A percentile compares a stretch with the other conserved stretches of the same genome.
Evolutionary conservation across 169 alveolate genomes (phyloP).

Genomic region (Haemoproteus tartakovskyi): DNA sequence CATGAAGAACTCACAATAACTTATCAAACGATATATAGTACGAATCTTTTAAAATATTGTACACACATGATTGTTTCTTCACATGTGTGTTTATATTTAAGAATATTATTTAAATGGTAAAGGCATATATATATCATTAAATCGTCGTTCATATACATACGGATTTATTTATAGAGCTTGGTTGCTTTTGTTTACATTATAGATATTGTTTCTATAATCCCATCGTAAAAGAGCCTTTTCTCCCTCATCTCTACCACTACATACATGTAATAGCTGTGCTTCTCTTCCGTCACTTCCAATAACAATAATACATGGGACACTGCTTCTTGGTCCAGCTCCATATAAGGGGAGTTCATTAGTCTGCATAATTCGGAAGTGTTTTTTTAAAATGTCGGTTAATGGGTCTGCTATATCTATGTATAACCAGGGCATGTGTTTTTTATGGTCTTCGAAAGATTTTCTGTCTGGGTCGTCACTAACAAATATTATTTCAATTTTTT

Average conservation of each 20-base stretch:
- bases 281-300: slow-evolving; percentile 75
- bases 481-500: slow-evolving; percentile 72
- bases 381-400: slow-evolving; percentile 63
- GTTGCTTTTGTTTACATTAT: slow-evolving; percentile 28
- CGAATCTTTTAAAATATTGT: too few species aligned
- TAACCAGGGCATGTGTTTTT: slow-evolving; percentile 74
- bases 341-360: slow-evolving; percentile 49
- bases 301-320: slow-evolving; percentile 70
- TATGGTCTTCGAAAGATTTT: slow-evolving; percentile 59
- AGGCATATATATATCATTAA: too few species aligned
- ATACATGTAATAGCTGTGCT: slow-evolving; percentile 70
- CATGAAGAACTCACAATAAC: too few species aligned
- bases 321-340: slow-evolving; percentile 72
- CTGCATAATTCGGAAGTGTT: slow-evolving; percentile 69
- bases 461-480: slow-evolving; percentile 68
- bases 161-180: too few species aligned
- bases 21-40: too few species aligned
- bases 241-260: slow-evolving; percentile 78
- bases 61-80: too few species aligned
- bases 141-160: too few species aligned
- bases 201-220: slow-evolving; percentile 59
- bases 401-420: slow-evolving; percentile 70
- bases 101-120: too few species aligned
- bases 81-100: too few species aligned
- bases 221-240: slow-evolving; percentile 71